These are phyloP conservation scores for Solanum raphanifolium DNA, from an alignment of 257 asterid species.

Conservation along the genomic window DNA sequence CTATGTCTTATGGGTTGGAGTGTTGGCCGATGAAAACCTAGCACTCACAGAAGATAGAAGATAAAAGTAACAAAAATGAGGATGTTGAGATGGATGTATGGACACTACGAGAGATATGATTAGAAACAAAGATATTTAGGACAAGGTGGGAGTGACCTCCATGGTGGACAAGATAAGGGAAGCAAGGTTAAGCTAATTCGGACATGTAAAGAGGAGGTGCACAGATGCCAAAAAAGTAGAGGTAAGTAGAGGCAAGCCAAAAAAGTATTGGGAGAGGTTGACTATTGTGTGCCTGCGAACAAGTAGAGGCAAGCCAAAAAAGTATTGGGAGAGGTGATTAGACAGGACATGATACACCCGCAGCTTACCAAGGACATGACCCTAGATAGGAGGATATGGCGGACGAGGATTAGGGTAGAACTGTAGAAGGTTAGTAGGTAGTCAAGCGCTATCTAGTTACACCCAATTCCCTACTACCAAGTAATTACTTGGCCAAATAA, in stretches of 20 bases:
- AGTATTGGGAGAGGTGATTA: background rate
- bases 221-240: background rate
- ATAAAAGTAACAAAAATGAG: background rate
- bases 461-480: background rate
- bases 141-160: background rate
- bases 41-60: background rate
- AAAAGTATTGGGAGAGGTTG: background rate
- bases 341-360: background rate
- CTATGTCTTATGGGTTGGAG: background rate
- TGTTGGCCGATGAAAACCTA: background rate
- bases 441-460: background rate
- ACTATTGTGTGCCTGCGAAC: background rate
- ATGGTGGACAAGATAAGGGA: background rate
- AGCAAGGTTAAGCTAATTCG: background rate
- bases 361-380: background rate
- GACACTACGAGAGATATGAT: background rate
- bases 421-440: background rate
- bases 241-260: no score
- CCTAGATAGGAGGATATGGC: background rate
- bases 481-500: background rate
- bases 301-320: background rate
- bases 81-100: background rate
- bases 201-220: background rate
- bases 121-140: background rate
- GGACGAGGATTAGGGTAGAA: background rate